Conservation (phyloP, 1,284 basidiomycete species). For the Ceratobasidium sp. region DNA sequence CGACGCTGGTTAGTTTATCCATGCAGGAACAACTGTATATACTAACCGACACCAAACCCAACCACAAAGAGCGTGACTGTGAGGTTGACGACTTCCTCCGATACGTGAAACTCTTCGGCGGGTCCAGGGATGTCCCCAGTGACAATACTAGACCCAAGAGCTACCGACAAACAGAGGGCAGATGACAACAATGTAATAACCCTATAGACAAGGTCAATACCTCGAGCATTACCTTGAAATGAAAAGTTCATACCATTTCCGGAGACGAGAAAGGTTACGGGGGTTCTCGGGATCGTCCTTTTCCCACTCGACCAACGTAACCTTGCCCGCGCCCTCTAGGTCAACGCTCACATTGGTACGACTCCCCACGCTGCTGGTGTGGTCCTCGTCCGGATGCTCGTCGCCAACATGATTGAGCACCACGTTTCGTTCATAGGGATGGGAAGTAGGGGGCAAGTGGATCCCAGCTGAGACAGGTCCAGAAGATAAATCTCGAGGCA, state of each 20-base stretch:
- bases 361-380: slow-evolving; percentile 9
- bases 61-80: slow-evolving; percentile 60
- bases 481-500: slow-evolving; percentile 11
- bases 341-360: slow-evolving; percentile 22
- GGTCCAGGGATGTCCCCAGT: slow-evolving; percentile 57
- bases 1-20: background rate
- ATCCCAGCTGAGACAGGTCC: slow-evolving; percentile 24
- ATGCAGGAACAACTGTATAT: slow-evolving; percentile 56
- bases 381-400: slow-evolving; percentile 41
- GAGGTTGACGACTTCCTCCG: slow-evolving; percentile 56
- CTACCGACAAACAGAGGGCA: slow-evolving; percentile 50
- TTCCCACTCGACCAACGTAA: slow-evolving; percentile 31
- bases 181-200: slow-evolving; percentile 34
- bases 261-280: slow-evolving; percentile 30
- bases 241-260: slow-evolving; percentile 17
- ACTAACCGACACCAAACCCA: slow-evolving; percentile 57
- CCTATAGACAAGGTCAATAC: slow-evolving; percentile 7
- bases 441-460: slow-evolving; percentile 28
- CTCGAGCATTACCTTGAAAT: background rate
- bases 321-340: slow-evolving; percentile 6
- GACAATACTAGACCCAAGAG: slow-evolving; percentile 59
- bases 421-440: slow-evolving; percentile 39
- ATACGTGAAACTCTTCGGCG: slow-evolving; percentile 55
- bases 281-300: slow-evolving; percentile 42
- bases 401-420: slow-evolving; percentile 38